Percentiles rank a stretch among this genome's conserved stretches.
Conservation (phyloP, 441 rosid genomes). For the Populus hybrid region DNA sequence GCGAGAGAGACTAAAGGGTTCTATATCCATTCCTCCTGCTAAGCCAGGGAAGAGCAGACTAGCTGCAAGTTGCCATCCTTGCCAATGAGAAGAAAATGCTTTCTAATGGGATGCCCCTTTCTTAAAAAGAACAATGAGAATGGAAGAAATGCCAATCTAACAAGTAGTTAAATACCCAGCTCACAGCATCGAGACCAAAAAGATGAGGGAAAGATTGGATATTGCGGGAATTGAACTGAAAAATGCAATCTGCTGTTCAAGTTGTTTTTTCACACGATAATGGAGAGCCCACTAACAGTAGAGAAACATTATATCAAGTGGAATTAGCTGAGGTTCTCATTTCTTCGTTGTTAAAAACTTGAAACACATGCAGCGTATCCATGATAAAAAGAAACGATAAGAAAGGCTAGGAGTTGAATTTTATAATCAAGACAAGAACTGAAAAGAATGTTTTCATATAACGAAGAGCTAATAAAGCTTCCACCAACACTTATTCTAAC, state of each 20-base stretch:
- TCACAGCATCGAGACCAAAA: background rate
- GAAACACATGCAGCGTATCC: background rate
- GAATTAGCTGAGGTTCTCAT: background rate
- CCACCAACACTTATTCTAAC: background rate
- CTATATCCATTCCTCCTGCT: background rate
- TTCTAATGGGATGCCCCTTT: background rate
- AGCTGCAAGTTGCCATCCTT: background rate
- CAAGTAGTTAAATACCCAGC: background rate
- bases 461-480: background rate
- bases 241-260: background rate
- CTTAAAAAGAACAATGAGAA: no score
- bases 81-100: background rate
- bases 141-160: background rate
- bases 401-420: background rate
- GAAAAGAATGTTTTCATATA: background rate
- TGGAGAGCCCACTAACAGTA: background rate
- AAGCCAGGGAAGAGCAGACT: no score
- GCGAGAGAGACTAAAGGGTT: background rate
- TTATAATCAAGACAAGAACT: background rate
- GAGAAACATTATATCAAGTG: no score
- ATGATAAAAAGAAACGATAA: background rate
- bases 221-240: background rate
- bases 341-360: background rate
- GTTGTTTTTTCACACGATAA: background rate
- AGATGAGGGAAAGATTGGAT: background rate